These are phyloP conservation scores for Begonia loranthoides DNA, from an alignment of 306 rosid genomes.

Conservation along the genomic window DNA sequence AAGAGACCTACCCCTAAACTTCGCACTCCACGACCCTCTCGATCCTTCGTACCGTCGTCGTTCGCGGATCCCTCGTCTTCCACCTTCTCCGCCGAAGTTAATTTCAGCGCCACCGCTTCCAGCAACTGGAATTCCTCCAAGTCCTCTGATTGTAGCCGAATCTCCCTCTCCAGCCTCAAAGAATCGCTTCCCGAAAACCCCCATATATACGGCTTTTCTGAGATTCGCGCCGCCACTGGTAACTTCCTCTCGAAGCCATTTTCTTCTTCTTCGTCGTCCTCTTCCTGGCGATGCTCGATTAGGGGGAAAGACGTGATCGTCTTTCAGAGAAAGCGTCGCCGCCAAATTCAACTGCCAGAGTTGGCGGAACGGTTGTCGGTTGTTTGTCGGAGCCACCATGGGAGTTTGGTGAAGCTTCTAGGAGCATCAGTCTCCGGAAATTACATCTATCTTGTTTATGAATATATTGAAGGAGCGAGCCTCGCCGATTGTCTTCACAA, in stretches of 20 bases:
- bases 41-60: conserved; percentile 15
- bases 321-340: conserved; percentile 56
- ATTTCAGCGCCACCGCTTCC: conserved; percentile 19
- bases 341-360: conserved; percentile 29
- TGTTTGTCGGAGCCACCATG: conserved; percentile 56
- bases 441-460: conserved; percentile 53
- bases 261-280: conserved; percentile 42
- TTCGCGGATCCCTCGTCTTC: conserved; percentile 4
- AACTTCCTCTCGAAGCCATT: conserved; percentile 26
- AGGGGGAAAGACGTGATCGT: conserved; percentile 43
- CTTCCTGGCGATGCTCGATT: conserved; percentile 57
- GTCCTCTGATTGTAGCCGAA: conserved; percentile 31
- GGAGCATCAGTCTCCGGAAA: conserved; percentile 65
- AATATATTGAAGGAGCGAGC: conserved; percentile 51
- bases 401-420: conserved; percentile 57
- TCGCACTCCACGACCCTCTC: conserved; percentile 7
- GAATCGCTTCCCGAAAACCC: conserved; percentile 61
- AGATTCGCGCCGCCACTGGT: conserved; percentile 52
- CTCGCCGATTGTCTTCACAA: conserved; percentile 71
- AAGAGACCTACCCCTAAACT: conserved; percentile 7
- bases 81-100: conserved; percentile 11
- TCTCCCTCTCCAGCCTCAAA: conserved; percentile 51
- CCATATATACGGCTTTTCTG: conserved; percentile 46
- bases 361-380: conserved; percentile 32
- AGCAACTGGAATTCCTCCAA: conserved; percentile 31